phyloP scores from a whole-genome alignment of 306 rosid genomes.

The Herpetospermum pedunculosum region DNA sequence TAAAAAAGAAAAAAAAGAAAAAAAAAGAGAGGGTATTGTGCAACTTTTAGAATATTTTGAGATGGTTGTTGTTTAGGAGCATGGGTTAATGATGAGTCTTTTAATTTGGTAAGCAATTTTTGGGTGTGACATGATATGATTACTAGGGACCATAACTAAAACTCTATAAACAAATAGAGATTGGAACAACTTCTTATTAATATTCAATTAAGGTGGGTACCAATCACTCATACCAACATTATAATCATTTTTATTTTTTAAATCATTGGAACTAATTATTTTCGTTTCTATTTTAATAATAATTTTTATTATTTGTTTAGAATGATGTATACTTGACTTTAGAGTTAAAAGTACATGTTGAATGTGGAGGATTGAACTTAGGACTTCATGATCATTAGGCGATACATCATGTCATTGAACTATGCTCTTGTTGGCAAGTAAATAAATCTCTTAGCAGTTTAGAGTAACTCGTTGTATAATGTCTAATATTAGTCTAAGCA shows the following conservation, averaged over 20 bases:
- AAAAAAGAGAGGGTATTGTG: not conserved
- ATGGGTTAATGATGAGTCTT: not conserved
- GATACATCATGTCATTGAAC: too few relatives aligned
- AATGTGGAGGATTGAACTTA: too few relatives aligned
- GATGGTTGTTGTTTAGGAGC: not conserved
- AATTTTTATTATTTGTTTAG: not conserved
- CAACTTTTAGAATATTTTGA: not conserved
- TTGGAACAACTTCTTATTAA: not conserved
- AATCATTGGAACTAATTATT: not conserved
- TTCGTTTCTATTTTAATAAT: not conserved
- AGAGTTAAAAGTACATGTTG: too few relatives aligned
- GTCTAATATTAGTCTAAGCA: too few relatives aligned
- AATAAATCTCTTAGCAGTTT: too few relatives aligned
- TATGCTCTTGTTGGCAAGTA: too few relatives aligned
- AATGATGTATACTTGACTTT: not conserved
- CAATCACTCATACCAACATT: not conserved
- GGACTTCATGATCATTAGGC: too few relatives aligned
- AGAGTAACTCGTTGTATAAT: too few relatives aligned
- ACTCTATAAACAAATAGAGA: not conserved
- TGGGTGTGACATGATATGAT: not conserved
- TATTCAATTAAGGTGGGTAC: not conserved
- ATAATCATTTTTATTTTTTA: not conserved
- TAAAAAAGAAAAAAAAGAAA: too few relatives aligned
- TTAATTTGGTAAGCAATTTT: not conserved
- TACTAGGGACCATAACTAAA: conserved; percentile 1